Percentiles rank a stretch among this genome's conserved stretches.
Conservation (phyloP, 495 filamentous ascomycete species). For the Penicillium salamii region DNA sequence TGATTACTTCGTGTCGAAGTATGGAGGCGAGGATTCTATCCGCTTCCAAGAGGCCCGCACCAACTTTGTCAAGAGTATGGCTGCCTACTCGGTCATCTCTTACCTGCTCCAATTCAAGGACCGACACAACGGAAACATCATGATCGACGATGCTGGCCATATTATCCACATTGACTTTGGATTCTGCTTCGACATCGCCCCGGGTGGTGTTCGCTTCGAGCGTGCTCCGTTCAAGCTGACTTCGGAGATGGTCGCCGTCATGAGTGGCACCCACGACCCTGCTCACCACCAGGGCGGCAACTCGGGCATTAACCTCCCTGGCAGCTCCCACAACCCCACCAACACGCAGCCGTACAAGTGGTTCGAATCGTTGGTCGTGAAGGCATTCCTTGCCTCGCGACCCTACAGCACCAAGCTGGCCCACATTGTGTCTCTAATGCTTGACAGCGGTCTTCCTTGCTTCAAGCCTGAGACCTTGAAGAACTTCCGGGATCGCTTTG, state of each 20-base stretch:
- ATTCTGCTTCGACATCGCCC: conserved; percentile 98
- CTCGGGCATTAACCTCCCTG: conserved; percentile 31
- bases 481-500: conserved; percentile 90
- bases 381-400: conserved; percentile 89
- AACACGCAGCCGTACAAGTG: conserved; percentile 86
- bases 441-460: conserved; percentile 93
- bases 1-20: conserved; percentile 96
- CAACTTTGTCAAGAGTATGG: conserved; percentile 99
- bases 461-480: conserved; percentile 96
- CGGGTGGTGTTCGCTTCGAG: conserved; percentile 94
- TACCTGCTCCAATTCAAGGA: conserved; percentile 99
- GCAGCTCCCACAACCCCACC: conserved; percentile 46
- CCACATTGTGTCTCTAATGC: conserved; percentile 89
- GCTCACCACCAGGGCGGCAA: conserved; percentile 26
- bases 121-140: conserved; percentile 98
- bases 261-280: conserved; percentile 70
- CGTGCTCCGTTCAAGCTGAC: conserved; percentile 98
- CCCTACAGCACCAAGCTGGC: conserved; percentile 81
- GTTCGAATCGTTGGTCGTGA: conserved; percentile 95
- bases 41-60: conserved; percentile 91
- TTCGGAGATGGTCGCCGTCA: conserved; percentile 94
- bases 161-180: conserved; percentile 99
- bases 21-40: conserved; percentile 91
- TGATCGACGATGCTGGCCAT: conserved; percentile 95
- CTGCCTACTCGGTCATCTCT: conserved; percentile 97